phyloP scores from a whole-genome alignment of 2,329 filamentous ascomycete genomes.

The Alternaria atra region DNA sequence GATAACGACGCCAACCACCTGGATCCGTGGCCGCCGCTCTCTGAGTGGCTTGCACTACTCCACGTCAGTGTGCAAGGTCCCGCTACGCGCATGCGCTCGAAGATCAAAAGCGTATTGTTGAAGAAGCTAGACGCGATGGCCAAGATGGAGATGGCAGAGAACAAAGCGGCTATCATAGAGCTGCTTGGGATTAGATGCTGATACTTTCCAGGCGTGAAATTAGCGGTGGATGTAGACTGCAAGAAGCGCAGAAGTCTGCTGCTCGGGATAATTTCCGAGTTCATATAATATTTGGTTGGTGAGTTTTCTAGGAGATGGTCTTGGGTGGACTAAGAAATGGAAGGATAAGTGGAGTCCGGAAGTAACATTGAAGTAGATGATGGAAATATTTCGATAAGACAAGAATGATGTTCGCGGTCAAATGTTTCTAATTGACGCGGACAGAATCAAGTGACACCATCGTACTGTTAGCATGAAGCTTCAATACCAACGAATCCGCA shows the following conservation, averaged over 20 bases:
- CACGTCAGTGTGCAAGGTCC: background rate
- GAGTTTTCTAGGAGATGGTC: background rate
- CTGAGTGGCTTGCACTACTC: background rate
- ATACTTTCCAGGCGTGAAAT: too few species aligned
- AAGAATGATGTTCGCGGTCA: too few species aligned
- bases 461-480: too few species aligned
- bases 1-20: background rate
- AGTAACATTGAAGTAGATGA: background rate
- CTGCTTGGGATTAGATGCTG: too few species aligned
- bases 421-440: too few species aligned
- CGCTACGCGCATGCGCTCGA: background rate
- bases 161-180: background rate
- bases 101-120: background rate
- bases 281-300: background rate
- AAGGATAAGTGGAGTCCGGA: background rate
- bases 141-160: background rate
- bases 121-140: background rate
- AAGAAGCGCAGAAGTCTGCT: background rate
- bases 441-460: too few species aligned
- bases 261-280: background rate
- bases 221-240: constrained; percentile 2
- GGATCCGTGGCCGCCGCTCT: background rate
- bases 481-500: too few species aligned
- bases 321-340: background rate
- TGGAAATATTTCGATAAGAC: too few species aligned